These are phyloP conservation scores for Cairneyella variabilis DNA, from an alignment of 495 filamentous ascomycete species.

Conservation along the genomic window DNA sequence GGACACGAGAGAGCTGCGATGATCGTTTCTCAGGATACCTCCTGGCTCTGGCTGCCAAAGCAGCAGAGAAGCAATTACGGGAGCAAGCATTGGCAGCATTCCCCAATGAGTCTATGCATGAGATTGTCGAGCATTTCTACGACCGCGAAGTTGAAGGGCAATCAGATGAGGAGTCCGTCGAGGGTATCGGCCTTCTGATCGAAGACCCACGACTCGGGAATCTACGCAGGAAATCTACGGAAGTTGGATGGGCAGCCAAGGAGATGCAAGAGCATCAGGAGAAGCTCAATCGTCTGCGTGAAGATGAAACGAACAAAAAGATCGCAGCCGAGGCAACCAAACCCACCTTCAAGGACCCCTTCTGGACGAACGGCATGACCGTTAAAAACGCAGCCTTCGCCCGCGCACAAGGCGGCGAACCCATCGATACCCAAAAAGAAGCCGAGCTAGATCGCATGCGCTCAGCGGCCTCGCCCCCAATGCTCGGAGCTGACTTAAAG, in stretches of 20 bases:
- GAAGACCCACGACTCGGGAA: constrained; percentile 36
- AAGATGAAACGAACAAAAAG: constrained; percentile 28
- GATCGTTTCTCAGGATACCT: constrained; percentile 70
- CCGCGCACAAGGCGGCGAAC: constrained; percentile 41
- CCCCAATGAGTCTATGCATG: constrained; percentile 62
- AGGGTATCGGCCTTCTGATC: constrained; percentile 28
- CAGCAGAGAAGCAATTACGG: constrained; percentile 68
- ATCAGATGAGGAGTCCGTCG: constrained; percentile 25
- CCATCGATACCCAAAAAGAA: constrained; percentile 32
- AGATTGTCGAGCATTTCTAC: constrained; percentile 52
- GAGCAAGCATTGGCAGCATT: constrained; percentile 69
- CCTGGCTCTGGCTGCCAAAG: constrained; percentile 68
- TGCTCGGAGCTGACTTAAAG: constrained; percentile 73
- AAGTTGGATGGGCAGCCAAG: constrained; percentile 40
- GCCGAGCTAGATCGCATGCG: constrained; percentile 43
- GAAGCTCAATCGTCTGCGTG: constrained; percentile 27
- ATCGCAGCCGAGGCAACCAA: constrained; percentile 27
- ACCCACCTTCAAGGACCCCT: constrained; percentile 35
- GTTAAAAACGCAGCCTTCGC: constrained; percentile 25
- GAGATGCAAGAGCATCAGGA: constrained; percentile 42
- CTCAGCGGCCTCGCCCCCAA: constrained; percentile 63
- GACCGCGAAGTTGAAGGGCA: constrained; percentile 48
- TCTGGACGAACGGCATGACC: constrained; percentile 30
- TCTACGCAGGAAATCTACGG: constrained; percentile 43
- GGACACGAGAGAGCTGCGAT: constrained; percentile 59